phyloP scores from a whole-genome alignment of 2,329 filamentous ascomycete species.

The Fusarium albidum region DNA sequence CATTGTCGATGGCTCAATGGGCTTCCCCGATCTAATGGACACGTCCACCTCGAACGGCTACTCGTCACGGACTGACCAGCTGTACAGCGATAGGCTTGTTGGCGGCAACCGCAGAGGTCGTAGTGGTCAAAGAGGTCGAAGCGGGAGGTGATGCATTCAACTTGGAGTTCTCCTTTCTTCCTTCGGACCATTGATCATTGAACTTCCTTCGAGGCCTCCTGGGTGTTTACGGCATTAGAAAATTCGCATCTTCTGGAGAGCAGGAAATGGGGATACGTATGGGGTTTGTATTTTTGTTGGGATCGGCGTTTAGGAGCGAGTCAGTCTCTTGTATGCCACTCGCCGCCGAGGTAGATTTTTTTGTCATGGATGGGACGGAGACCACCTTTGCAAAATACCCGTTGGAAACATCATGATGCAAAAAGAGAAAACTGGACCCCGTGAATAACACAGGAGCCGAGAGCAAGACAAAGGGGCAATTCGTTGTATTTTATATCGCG shows the following conservation, averaged over 20 bases:
- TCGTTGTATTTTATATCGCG: conserved; percentile 28
- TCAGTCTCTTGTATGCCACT: conserved; percentile 6
- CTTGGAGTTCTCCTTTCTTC: background rate
- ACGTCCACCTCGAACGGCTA: conserved; percentile 27
- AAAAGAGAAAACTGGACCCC: background rate
- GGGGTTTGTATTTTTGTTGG: conserved; percentile 2
- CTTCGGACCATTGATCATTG: background rate
- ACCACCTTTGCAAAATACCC: background rate
- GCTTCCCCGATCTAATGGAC: conserved; percentile 60
- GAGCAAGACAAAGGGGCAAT: conserved; percentile 11
- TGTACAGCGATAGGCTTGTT: conserved; percentile 63
- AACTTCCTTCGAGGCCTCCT: background rate
- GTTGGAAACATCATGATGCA: background rate
- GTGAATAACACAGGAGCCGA: background rate
- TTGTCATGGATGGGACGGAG: conserved; percentile 2
- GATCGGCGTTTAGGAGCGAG: conserved; percentile 35
- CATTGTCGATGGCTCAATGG: conserved; percentile 62
- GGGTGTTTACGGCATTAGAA: conserved; percentile 23
- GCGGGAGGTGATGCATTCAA: conserved; percentile 28
- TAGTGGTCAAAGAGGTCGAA: conserved; percentile 37
- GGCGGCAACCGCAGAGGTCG: conserved; percentile 40
- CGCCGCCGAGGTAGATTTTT: background rate
- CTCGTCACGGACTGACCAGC: conserved; percentile 42
- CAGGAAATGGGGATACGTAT: background rate
- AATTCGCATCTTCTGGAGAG: conserved; percentile 3